These are phyloP conservation scores for Plasmodium reichenowi DNA, from an alignment of 169 alveolate genomes.

Conservation along the genomic window DNA sequence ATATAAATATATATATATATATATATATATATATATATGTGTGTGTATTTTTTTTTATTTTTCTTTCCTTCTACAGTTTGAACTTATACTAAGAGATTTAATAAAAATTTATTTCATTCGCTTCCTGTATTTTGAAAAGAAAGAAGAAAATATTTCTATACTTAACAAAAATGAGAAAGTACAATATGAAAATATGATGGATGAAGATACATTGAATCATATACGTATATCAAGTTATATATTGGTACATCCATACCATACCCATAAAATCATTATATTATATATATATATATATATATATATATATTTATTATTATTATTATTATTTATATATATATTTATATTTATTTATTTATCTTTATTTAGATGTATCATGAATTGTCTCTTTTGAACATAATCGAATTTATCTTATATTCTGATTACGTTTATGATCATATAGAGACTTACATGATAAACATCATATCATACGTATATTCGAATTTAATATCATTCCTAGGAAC, in stretches of 20 bases:
- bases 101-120: conserved; percentile 55
- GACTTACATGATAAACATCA: conserved; percentile 35
- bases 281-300: background rate
- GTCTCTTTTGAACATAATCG: conserved; percentile 51
- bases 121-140: conserved; percentile 29
- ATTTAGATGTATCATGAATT: conserved; percentile 62
- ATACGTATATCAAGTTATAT: conserved; percentile 43
- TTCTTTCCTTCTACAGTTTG: conserved; percentile 22
- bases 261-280: no score
- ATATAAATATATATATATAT: no score
- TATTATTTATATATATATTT: background rate
- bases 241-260: conserved; percentile 19
- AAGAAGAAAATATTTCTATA: background rate
- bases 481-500: conserved; percentile 61
- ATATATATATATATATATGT: no score
- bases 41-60: no score
- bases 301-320: no score
- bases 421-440: conserved; percentile 56
- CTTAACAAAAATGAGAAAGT: conserved; percentile 2
- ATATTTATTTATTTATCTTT: background rate
- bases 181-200: background rate
- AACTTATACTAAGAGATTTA: conserved; percentile 42
- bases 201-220: conserved; percentile 8
- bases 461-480: conserved; percentile 50
- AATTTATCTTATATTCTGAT: conserved; percentile 40